phyloP scores from a whole-genome alignment of 83 land plant genomes.

The Diphasiastrum complanatum region DNA sequence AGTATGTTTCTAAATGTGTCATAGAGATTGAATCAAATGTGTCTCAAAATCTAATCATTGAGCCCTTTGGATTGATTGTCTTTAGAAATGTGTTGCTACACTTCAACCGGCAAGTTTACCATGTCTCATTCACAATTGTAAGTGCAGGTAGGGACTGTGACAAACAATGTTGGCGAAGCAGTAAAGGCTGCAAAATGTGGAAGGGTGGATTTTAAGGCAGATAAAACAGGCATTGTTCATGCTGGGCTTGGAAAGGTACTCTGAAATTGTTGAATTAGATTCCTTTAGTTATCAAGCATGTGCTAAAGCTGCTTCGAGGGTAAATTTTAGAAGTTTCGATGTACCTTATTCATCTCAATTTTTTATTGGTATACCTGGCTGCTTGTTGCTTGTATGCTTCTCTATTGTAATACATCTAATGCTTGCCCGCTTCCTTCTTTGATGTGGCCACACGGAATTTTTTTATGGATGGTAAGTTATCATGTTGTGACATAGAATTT shows the following conservation, averaged over 20 bases:
- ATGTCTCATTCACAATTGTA: background rate
- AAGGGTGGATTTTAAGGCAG: constrained; percentile 67
- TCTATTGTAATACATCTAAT: no score
- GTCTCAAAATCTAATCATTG: background rate
- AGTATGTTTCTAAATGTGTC: background rate
- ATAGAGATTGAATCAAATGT: no score
- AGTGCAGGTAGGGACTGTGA: constrained; percentile 69
- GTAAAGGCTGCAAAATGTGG: constrained; percentile 69
- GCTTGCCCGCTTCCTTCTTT: no score
- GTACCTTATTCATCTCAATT: no score
- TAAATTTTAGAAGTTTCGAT: background rate
- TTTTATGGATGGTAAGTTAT: no score
- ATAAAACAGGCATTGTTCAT: constrained; percentile 85
- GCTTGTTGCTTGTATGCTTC: no score
- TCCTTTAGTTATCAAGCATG: background rate
- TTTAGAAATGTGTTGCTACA: background rate
- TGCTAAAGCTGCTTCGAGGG: background rate
- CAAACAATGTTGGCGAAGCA: constrained; percentile 56
- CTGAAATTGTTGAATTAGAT: no score
- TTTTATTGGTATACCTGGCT: no score
- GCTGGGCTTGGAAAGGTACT: constrained; percentile 89
- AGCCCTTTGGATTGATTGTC: constrained; percentile 5
- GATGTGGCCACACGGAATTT: no score
- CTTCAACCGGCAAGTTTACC: no score
- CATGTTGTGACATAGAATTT: no score